Evolutionary conservation across 129 eudicot genomes (phyloP), one percentile per base, ranked within the genome.

Genomic region (Flaveria ramosissima): DNA sequence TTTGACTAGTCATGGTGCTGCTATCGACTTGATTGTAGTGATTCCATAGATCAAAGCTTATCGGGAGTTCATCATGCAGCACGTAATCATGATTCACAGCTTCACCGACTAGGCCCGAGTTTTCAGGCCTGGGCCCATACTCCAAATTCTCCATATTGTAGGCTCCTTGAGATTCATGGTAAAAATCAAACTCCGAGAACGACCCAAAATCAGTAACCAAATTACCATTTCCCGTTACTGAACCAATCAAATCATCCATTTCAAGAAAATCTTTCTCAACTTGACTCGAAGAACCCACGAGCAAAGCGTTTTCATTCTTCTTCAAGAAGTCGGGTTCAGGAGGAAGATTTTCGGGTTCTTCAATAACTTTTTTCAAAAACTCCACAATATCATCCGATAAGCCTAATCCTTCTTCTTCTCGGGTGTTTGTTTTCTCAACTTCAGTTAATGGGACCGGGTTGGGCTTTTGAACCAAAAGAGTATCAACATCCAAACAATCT

Each of bases 211-310:
- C 90, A 16, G 79, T 72, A 26, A 85, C 83, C 32, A 30, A 36
- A 41, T 67, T 69, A 41, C 76, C 51, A 24, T 59, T 32, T 51
- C 76, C 71, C 6, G 85, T 88, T 6, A 78, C 87, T 21, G 97
- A 83, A 21, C 85, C 91, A 60, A 85, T 39, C 74, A 92, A 85
- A 83, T 93, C 98, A 68, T 90, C 84, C 89, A 93, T 73, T 80
- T 93, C 98, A 32, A 93, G 88, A 73, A 81, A 92, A 85, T 90
- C 96, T 71, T 88, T 88, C 50, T 86, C 70, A 30, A 85, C 70
- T 57, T 67, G 68, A 57, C 75, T 16, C 1, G 78, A 52, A 27
- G 75, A 75, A 42, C 77, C 78, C 66, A 50, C 73, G 2, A 65
- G 67, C 75, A 83, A 66, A 19, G 76, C 48, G 36, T 74, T 79